Conservation (phyloP, 2,329 filamentous ascomycete species). For the Drechslera avenae region DNA sequence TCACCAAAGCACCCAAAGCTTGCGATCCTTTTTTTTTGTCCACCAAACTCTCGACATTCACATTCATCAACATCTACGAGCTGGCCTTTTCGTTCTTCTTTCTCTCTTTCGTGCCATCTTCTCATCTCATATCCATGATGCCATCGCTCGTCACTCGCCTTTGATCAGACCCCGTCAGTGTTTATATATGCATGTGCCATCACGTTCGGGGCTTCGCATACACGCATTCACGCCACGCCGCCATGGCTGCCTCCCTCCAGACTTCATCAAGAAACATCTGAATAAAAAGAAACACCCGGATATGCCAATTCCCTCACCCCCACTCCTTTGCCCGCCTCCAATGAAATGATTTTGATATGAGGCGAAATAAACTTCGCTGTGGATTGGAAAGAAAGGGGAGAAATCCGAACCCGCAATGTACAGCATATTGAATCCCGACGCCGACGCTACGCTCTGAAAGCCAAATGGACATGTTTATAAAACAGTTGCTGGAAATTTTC, state of each 20-base stretch:
- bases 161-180: too few species aligned
- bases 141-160: too few species aligned
- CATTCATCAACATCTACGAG: constrained; percentile 2
- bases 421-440: constrained; percentile 6
- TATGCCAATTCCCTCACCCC: neutral
- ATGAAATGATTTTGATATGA: too few species aligned
- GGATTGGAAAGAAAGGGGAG: neutral
- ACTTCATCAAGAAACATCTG: too few species aligned
- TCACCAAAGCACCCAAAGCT: neutral
- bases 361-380: neutral
- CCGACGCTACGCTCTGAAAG: constrained; percentile 8
- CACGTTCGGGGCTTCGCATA: too few species aligned
- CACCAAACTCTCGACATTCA: neutral
- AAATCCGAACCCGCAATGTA: constrained; percentile 3
- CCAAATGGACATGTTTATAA: constrained; percentile 5
- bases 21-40: neutral
- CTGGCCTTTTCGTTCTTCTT: constrained; percentile 6
- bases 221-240: too few species aligned
- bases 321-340: too few species aligned
- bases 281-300: neutral
- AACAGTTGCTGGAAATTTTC: constrained; percentile 1
- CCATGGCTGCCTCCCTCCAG: too few species aligned
- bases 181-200: too few species aligned
- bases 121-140: too few species aligned
- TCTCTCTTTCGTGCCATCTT: neutral